A percentile compares a stretch with the other conserved stretches of the same genome.
phyloP scores from a whole-genome alignment of 768 basidiomycete species.

The Tulasnella sp. region DNA sequence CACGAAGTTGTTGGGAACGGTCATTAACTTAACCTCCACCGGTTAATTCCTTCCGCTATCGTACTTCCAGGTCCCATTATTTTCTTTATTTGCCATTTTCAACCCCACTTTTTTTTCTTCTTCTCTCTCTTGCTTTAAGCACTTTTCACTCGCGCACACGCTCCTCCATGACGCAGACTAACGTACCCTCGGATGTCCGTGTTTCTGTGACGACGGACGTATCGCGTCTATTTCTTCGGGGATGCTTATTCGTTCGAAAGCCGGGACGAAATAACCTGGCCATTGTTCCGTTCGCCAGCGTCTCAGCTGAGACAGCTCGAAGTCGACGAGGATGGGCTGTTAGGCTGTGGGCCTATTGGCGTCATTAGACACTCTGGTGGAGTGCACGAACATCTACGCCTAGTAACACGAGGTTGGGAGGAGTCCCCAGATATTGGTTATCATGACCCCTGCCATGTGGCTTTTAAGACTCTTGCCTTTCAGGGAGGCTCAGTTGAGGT shows the following conservation, averaged over 20 bases:
- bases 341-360: conserved; percentile 11
- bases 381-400: conserved; percentile 1
- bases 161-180: conserved; percentile 11
- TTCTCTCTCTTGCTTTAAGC: neutral
- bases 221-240: conserved; percentile 5
- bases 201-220: conserved; percentile 8
- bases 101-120: neutral
- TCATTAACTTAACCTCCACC: conserved; percentile 13
- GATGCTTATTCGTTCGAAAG: neutral
- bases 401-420: neutral
- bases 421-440: conserved; percentile 1
- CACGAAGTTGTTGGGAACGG: neutral
- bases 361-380: conserved; percentile 5
- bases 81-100: conserved; percentile 11
- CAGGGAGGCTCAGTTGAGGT: conserved; percentile 13
- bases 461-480: neutral
- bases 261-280: conserved; percentile 5
- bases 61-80: conserved; percentile 12
- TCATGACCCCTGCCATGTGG: conserved; percentile 2
- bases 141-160: conserved; percentile 13
- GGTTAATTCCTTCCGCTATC: conserved; percentile 14
- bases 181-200: conserved; percentile 7
- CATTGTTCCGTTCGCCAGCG: neutral
- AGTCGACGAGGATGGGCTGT: neutral
- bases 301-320: neutral